Evolutionary conservation across 495 filamentous ascomycete species (phyloP).

Genomic region (Hypoxylon fragiforme): DNA sequence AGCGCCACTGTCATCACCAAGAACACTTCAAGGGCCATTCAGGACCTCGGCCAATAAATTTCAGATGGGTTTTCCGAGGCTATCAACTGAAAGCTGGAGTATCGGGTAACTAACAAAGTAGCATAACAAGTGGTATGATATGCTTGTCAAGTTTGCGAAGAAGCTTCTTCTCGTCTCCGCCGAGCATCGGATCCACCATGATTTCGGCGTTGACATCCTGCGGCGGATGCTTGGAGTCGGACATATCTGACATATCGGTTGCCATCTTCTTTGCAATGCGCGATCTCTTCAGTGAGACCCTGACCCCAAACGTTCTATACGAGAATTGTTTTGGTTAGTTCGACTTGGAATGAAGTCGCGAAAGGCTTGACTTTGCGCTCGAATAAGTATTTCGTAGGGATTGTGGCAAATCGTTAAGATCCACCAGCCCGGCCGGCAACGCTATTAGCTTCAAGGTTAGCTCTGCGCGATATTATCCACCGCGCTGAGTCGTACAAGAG

Average conservation of each 20-base stretch:
- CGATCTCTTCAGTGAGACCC: background rate
- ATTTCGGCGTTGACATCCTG: slow-evolving; percentile 13
- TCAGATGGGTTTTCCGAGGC: background rate
- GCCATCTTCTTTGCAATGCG: slow-evolving; percentile 3
- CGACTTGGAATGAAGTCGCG: background rate
- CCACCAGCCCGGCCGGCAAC: slow-evolving; percentile 13
- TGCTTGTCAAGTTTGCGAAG: slow-evolving; percentile 44
- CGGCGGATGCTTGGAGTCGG: slow-evolving; percentile 18
- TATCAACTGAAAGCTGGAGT: background rate
- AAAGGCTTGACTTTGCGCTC: background rate
- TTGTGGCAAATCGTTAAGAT: slow-evolving; percentile 12
- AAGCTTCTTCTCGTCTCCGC: slow-evolving; percentile 39
- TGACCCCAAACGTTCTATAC: background rate
- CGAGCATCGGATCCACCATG: slow-evolving; percentile 15
- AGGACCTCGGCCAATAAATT: background rate
- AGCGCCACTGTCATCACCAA: slow-evolving; percentile 2
- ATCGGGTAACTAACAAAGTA: slow-evolving; percentile 33
- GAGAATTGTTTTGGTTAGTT: background rate
- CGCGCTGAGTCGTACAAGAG: background rate
- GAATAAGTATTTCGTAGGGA: slow-evolving; percentile 6
- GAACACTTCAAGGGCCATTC: background rate
- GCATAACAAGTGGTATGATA: slow-evolving; percentile 46
- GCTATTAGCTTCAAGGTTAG: slow-evolving; percentile 4
- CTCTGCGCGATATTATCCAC: slow-evolving; percentile 14
- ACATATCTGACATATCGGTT: slow-evolving; percentile 17